Evolutionary conservation across 768 basidiomycete genomes (phyloP).

Genomic region (Kwoniella sp.): DNA sequence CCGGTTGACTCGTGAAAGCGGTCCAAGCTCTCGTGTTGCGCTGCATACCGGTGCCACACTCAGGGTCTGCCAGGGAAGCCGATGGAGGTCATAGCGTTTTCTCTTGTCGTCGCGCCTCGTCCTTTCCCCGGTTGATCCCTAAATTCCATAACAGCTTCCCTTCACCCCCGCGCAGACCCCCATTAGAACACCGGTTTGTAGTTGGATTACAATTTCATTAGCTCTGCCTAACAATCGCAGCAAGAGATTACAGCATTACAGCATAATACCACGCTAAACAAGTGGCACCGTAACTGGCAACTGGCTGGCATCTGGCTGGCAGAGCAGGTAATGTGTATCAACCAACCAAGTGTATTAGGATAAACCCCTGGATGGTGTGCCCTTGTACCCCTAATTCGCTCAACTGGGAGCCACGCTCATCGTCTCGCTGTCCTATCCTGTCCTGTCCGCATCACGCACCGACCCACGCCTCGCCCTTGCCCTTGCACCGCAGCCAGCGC

Average conservation of each 20-base stretch:
- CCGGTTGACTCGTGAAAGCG: neutral
- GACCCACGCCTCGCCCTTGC: no score
- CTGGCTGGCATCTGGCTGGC: no score
- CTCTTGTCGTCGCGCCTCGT: neutral
- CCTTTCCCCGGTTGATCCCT: neutral
- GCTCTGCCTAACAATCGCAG: neutral
- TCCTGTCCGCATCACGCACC: conserved; percentile 4
- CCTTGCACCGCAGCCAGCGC: no score
- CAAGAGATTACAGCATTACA: neutral
- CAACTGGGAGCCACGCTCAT: neutral
- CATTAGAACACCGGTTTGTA: neutral
- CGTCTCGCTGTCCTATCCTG: neutral
- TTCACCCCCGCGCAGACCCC: neutral
- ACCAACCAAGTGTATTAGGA: neutral
- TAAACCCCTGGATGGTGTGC: conserved; percentile 1
- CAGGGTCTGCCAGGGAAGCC: neutral
- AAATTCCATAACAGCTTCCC: neutral
- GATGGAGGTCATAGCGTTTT: neutral
- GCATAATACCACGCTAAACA: neutral
- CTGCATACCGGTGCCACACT: neutral
- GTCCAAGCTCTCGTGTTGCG: conserved; percentile 1
- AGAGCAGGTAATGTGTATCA: no score
- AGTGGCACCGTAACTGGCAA: neutral
- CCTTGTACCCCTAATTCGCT: neutral
- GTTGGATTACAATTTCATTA: neutral